These are phyloP conservation scores for Acacia acuminata DNA, from an alignment of 306 rosid genomes.

Conservation along the genomic window DNA sequence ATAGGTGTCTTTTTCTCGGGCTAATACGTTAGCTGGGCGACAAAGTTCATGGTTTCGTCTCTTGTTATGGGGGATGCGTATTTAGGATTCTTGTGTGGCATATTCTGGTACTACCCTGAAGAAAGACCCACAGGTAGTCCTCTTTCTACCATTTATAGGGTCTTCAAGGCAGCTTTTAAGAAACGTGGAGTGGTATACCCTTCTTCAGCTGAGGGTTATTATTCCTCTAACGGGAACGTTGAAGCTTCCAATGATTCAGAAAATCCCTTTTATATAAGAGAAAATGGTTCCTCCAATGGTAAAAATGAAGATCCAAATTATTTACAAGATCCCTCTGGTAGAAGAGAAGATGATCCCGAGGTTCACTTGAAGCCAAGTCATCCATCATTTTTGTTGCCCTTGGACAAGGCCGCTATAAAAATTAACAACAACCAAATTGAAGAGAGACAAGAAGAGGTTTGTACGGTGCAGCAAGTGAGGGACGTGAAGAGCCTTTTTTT, in stretches of 20 bases:
- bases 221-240: background rate
- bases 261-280: background rate
- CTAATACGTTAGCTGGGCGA: too few species aligned
- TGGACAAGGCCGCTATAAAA: background rate
- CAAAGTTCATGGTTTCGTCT: background rate
- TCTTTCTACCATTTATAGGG: background rate
- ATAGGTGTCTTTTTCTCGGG: background rate
- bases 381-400: background rate
- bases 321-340: background rate
- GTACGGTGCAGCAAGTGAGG: background rate
- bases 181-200: background rate
- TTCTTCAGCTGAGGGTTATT: background rate
- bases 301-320: background rate
- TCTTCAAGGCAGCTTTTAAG: background rate
- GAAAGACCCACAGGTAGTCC: background rate
- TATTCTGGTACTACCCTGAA: background rate
- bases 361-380: background rate
- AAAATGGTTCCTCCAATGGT: background rate
- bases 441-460: background rate
- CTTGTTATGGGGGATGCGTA: background rate
- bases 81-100: background rate
- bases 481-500: background rate
- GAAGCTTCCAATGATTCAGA: background rate
- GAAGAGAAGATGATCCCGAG: background rate
- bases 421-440: background rate